Conservation (phyloP, 306 rosid genomes). For the Fragaria iinumae region DNA sequence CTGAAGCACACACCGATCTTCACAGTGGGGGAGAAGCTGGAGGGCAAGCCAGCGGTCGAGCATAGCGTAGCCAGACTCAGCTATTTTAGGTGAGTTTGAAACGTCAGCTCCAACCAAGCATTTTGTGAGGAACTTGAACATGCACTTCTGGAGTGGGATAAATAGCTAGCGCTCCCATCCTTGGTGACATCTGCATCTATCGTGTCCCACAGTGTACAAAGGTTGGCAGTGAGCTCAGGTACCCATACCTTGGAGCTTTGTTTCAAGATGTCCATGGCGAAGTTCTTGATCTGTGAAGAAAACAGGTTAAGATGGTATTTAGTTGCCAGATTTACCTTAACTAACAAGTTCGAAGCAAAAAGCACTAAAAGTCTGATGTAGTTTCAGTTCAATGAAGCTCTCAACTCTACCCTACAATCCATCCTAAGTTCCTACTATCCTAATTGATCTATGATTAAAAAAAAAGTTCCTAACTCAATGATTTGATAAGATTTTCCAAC, state of each 20-base stretch:
- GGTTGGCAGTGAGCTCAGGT: constrained; percentile 42
- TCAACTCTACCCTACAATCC: neutral
- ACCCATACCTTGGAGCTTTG: constrained; percentile 73
- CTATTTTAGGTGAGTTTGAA: constrained; percentile 50
- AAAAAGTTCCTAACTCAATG: neutral
- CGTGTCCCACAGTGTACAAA: constrained; percentile 52
- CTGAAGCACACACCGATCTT: constrained; percentile 57
- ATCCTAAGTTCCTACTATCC: neutral
- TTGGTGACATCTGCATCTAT: constrained; percentile 51
- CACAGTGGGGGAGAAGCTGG: constrained; percentile 71
- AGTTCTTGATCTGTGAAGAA: constrained; percentile 53
- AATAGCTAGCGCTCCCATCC: constrained; percentile 30
- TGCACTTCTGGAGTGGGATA: constrained; percentile 51
- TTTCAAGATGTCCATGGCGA: constrained; percentile 51
- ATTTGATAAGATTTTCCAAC: too few relatives aligned
- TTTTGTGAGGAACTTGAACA: constrained; percentile 63
- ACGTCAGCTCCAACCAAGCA: constrained; percentile 59
- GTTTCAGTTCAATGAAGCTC: neutral
- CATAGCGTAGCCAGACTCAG: constrained; percentile 51
- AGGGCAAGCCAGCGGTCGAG: constrained; percentile 80
- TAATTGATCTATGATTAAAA: too few relatives aligned
- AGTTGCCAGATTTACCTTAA: neutral
- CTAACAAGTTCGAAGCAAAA: too few relatives aligned
- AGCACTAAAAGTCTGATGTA: too few relatives aligned
- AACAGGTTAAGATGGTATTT: neutral